Evolutionary conservation across 2,329 filamentous ascomycete species (phyloP).

Genomic region (Ilyonectria destructans): DNA sequence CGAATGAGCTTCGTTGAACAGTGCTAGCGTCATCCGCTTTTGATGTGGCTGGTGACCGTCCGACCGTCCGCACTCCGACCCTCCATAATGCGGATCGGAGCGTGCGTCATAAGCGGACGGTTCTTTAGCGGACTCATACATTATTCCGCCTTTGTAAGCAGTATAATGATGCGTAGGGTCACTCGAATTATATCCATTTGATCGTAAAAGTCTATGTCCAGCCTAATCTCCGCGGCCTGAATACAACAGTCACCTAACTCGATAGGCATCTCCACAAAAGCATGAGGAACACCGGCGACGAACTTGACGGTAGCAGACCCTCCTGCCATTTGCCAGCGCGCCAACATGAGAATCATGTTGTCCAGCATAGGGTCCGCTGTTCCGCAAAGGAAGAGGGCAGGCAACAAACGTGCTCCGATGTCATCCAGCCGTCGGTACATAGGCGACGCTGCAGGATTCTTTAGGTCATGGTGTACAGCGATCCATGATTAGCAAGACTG

Average conservation of each 20-base stretch:
- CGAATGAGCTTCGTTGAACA: slow-evolving; percentile 34
- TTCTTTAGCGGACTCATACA: too few species aligned
- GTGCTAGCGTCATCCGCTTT: background rate
- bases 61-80: slow-evolving; percentile 12
- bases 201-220: too few species aligned
- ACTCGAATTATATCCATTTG: too few species aligned
- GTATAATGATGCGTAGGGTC: too few species aligned
- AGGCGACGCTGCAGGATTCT: slow-evolving; percentile 22
- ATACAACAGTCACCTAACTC: slow-evolving; percentile 22
- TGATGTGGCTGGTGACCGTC: slow-evolving; percentile 26
- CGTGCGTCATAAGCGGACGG: too few species aligned
- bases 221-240: slow-evolving; percentile 6
- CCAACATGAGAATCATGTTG: slow-evolving; percentile 37
- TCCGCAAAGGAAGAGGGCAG: slow-evolving; percentile 36
- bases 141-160: too few species aligned
- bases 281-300: slow-evolving; percentile 33
- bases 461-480: slow-evolving; percentile 10
- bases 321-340: slow-evolving; percentile 36
- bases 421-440: slow-evolving; percentile 25
- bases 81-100: too few species aligned
- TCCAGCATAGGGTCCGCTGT: slow-evolving; percentile 36
- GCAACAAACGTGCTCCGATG: slow-evolving; percentile 18
- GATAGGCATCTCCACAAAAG: slow-evolving; percentile 23
- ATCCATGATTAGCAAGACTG: slow-evolving; percentile 4
- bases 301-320: slow-evolving; percentile 31